A percentile compares a stretch with the other conserved stretches of the same genome.
phyloP scores from a whole-genome alignment of 2,329 filamentous ascomycete species.

The Pleurostoma richardsiae region DNA sequence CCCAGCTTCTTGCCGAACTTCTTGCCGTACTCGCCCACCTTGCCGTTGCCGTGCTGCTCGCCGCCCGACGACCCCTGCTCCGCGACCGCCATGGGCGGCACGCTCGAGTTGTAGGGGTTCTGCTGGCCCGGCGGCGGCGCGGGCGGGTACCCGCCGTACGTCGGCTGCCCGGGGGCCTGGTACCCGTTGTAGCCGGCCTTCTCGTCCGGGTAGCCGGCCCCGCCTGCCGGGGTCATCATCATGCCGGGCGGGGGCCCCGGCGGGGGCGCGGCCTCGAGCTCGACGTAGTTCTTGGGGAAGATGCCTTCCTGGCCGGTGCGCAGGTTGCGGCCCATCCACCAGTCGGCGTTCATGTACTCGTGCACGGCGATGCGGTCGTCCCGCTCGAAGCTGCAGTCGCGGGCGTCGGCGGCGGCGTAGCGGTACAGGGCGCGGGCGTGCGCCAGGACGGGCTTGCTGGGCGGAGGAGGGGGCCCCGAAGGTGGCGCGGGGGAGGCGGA shows the following conservation, averaged over 20 bases:
- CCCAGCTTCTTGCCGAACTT: constrained; percentile 96
- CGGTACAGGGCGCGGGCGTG: constrained; percentile 78
- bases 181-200: constrained; percentile 17
- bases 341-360: constrained; percentile 95
- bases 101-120: constrained; percentile 63
- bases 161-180: constrained; percentile 20
- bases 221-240: constrained; percentile 8
- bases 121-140: constrained; percentile 40
- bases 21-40: constrained; percentile 74
- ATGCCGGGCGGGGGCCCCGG: constrained; percentile 27
- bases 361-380: constrained; percentile 76
- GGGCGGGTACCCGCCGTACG: constrained; percentile 33
- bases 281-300: constrained; percentile 88
- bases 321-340: constrained; percentile 89
- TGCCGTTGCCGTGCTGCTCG: constrained; percentile 44
- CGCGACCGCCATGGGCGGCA: constrained; percentile 71
- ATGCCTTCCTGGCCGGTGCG: constrained; percentile 84
- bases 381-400: constrained; percentile 75
- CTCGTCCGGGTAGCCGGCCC: constrained; percentile 11
- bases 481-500: constrained; percentile 23
- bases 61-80: constrained; percentile 42
- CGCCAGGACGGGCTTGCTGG: constrained; percentile 56
- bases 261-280: constrained; percentile 47
- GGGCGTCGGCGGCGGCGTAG: constrained; percentile 73
- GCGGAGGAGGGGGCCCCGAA: constrained; percentile 34